A percentile compares a stretch with the other conserved stretches of the same genome.
These are phyloP conservation scores for Besnoitia besnoiti DNA, from an alignment of 169 alveolate genomes.

Conservation along the genomic window DNA sequence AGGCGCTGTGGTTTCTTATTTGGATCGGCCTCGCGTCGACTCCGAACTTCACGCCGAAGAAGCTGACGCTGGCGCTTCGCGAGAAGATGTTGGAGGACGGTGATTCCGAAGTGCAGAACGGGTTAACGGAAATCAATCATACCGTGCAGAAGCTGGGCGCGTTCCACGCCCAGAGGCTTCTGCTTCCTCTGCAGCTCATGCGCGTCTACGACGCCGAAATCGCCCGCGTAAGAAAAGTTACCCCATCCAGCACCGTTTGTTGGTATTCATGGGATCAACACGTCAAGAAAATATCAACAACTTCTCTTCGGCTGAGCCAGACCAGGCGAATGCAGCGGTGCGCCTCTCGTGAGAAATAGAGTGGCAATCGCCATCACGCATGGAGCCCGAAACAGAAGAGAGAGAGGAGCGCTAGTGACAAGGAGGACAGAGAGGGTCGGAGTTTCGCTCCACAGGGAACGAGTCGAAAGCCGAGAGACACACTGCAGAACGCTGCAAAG, in stretches of 20 bases:
- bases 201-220: conserved; percentile 9
- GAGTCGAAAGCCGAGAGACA: too few relatives aligned
- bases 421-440: too few relatives aligned
- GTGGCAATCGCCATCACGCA: neutral
- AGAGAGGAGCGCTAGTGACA: neutral
- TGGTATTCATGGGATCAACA: too few relatives aligned
- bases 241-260: neutral
- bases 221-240: neutral
- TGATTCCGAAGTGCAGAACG: neutral
- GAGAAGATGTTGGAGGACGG: conserved; percentile 19
- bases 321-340: neutral
- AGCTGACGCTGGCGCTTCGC: conserved; percentile 6
- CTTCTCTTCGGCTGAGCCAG: neutral
- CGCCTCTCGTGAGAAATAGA: neutral
- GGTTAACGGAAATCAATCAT: neutral
- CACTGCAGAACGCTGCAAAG: too few relatives aligned
- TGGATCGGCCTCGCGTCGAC: conserved; percentile 1
- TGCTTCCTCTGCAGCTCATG: conserved; percentile 36
- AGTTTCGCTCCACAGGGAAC: too few relatives aligned
- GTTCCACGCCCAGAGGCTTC: conserved; percentile 14
- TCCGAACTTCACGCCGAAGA: conserved; percentile 16
- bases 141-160: conserved; percentile 38
- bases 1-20: conserved; percentile 37
- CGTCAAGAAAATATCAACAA: too few relatives aligned
- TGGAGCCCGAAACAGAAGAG: neutral